Evolutionary conservation across 2,329 filamentous ascomycete genomes (phyloP).

Genomic region (Aspergillus floridensis): DNA sequence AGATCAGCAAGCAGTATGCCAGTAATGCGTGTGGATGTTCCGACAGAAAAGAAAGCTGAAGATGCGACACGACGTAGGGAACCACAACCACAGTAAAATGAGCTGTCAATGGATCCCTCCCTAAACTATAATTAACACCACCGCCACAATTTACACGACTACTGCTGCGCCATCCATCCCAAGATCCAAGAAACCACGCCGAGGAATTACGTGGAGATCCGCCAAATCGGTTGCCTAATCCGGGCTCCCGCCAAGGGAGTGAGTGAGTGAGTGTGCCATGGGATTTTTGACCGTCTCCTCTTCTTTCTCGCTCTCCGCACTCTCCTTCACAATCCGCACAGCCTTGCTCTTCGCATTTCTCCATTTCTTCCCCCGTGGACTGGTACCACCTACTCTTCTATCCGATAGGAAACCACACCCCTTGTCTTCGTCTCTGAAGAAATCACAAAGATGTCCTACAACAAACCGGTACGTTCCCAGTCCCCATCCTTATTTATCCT

Average conservation of each 20-base stretch:
- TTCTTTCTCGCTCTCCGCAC: not conserved
- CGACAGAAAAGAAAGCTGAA: too few relatives aligned
- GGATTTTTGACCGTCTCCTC: not conserved
- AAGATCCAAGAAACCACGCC: not conserved
- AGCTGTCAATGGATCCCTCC: not conserved
- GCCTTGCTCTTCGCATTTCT: too few relatives aligned
- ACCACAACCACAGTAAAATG: too few relatives aligned
- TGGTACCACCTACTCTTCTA: too few relatives aligned
- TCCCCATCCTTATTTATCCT: not conserved
- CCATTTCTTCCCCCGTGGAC: too few relatives aligned
- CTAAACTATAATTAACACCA: not conserved
- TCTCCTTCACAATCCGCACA: not conserved
- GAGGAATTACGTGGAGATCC: not conserved
- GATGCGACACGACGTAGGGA: too few relatives aligned
- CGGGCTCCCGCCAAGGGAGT: constrained; percentile 1
- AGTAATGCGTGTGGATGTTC: not conserved
- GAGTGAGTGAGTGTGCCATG: not conserved
- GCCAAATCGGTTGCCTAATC: constrained; percentile 5
- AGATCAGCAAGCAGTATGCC: not conserved
- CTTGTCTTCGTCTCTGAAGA: too few relatives aligned
- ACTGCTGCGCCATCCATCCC: not conserved
- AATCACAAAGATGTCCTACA: constrained; percentile 27
- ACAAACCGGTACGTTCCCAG: constrained; percentile 29
- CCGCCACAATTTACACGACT: not conserved
- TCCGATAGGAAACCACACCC: too few relatives aligned